Evolutionary conservation across 768 basidiomycete genomes (phyloP), one percentile per base, ranked within the genome.

Genomic region (Suillus luteus): DNA sequence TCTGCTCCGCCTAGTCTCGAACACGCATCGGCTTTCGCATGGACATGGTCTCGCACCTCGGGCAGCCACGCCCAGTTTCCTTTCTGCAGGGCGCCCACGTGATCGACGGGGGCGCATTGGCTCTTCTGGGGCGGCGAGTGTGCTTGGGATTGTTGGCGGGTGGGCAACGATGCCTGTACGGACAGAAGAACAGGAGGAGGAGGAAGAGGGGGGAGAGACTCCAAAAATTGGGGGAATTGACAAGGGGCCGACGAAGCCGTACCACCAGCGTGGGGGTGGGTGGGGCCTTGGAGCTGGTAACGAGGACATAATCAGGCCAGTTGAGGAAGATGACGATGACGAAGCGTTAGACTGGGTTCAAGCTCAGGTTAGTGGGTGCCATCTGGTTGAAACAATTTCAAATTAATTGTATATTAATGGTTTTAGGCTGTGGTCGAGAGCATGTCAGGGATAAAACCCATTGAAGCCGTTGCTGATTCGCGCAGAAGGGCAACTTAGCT

Each of bases 21-120:
- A 80, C 52, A 84, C 87, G 5, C 78, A 81, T 22, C 72, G 70
- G 5, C 76, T 68, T 41, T 66, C 70, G n/a, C 65, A 69, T 33
- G 41, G 69, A 65, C 63, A 74, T 63, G 64, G 74, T 66, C 60
- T 74, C 71, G 44, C 69, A 63, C 52, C 68, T 69, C 65, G 74
- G 22, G 66, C 76, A 24, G 59, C 72, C 62, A 67, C 88, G 0
- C 87, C 88, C 0, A 89, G 84, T 52, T 93, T 93, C 77, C 77
- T 92, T 31, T 87, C 88, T 6, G 89, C 86, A 3, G 89, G 87
- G 8, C 77, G 84, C 12, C 92, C 93, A 27, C 83, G 92, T 59
- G 93, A 94, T 72, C 81, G 92, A 27, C 81, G 92, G 41, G 92
- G 92, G 12, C 84, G 92, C 24, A 87, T 93, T 63, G 90, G 86